Conservation (phyloP, 768 basidiomycete species). For the Amanita pseudoporphyria region DNA sequence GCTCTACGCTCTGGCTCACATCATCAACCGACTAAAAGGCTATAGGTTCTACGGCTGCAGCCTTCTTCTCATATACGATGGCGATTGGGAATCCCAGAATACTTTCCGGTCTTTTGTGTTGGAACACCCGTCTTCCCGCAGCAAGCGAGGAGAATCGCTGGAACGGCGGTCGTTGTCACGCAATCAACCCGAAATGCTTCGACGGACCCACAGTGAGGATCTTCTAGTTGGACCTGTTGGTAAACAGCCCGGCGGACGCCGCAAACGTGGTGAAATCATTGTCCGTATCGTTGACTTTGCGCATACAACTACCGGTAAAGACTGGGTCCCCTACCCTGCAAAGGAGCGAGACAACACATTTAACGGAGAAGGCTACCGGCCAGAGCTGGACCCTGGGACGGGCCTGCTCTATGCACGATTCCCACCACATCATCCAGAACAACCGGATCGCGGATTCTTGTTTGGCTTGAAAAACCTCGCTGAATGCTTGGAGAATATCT, state of each 20-base stretch:
- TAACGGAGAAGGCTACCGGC: slow-evolving; percentile 68
- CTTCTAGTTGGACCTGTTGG: slow-evolving; percentile 57
- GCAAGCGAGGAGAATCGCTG: slow-evolving; percentile 70
- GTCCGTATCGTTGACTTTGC: slow-evolving; percentile 98
- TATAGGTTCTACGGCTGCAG: slow-evolving; percentile 98
- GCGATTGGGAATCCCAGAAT: slow-evolving; percentile 83
- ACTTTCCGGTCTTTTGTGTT: slow-evolving; percentile 48
- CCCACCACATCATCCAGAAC: slow-evolving; percentile 82
- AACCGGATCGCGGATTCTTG: slow-evolving; percentile 91
- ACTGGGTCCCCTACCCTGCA: slow-evolving; percentile 67
- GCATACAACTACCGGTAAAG: slow-evolving; percentile 91
- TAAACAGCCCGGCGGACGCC: slow-evolving; percentile 53
- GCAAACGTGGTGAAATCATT: slow-evolving; percentile 84
- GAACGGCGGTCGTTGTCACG: slow-evolving; percentile 47
- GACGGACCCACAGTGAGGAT: slow-evolving; percentile 77
- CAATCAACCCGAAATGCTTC: slow-evolving; percentile 37
- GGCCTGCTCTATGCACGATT: slow-evolving; percentile 88
- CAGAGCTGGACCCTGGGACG: slow-evolving; percentile 72
- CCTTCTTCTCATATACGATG: slow-evolving; percentile 95
- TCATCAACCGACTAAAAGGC: slow-evolving; percentile 83
- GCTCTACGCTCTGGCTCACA: slow-evolving; percentile 86
- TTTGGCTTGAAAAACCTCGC: slow-evolving; percentile 82
- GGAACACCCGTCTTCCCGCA: slow-evolving; percentile 59
- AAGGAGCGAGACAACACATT: slow-evolving; percentile 37
- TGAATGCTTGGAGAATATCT: slow-evolving; percentile 70